Evolutionary conservation across 768 basidiomycete species (phyloP), one percentile per base, ranked within the genome.

Genomic region (Kondoa subrosea): DNA sequence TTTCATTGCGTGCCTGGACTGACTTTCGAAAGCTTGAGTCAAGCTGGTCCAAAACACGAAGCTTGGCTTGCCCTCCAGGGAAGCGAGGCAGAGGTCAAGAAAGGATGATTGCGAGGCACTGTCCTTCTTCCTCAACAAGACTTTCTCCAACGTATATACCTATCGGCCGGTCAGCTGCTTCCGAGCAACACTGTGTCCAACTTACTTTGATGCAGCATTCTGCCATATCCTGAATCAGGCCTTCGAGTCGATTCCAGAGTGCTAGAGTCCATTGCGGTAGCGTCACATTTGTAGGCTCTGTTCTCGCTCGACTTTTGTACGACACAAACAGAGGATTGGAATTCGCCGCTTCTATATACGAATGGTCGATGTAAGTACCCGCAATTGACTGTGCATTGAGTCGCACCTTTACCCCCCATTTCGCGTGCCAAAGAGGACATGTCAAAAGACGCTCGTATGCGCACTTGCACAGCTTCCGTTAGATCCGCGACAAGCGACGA

Each of bases 61-160:
- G 69, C 88, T 92, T 0, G 95, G 95, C 75, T 87, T 91, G 76
- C 85, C 89, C 71, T 97, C 95, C 4, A 96, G 80, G 2, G 84
- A 79, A 89, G 92, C 88, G 87, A 96, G 87, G 0, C 87, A 89
- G 75, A 92, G 91, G 65, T 95, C 92, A 30, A 97, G 78, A 77
- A 97, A 97, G 1, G 87, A 79, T 0, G 81, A 78, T 68, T 89
- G 86, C 0, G 88, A 85, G 34, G 82, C 79, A 0, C 86, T 80
- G 74, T 97, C 92, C 76, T 83, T 87, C 80, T 96, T 96, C 74
- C 93, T 77, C 73, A 83, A 85, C 34, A 97, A 80, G 1, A 97
- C 93, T 74, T 91, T 95, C 78, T 97, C 93, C 3, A 99, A 82
- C 0, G 87, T 87, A 76, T 97, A 93, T 3, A 97, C 89, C 90